Base-by-base conservation (phyloP, 805 yeast species). In the Hanseniaspora meyeri region DNA sequence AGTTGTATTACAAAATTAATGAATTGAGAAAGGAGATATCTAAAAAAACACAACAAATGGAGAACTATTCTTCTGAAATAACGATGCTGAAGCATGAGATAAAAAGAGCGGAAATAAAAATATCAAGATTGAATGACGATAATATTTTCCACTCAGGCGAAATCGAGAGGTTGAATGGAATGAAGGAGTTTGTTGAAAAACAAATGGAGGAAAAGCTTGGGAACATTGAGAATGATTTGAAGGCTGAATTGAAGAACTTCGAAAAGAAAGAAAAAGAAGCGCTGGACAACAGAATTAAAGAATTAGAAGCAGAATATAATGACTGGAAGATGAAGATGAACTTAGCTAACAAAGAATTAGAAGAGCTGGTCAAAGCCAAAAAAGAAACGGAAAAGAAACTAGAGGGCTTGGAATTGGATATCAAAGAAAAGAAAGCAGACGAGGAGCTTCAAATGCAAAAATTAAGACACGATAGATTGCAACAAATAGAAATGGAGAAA, bases 1-100 rank as follows among this genome's bases (percentile, higher is more conserved):
- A 66, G 57, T 59, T 66, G 6, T 57, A 67, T 39, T 61, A 62
- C 43, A 70, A 67, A 58, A 65, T 68, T 6, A 59, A 62, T 37
- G 63, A 60, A 46, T 61, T 64, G 19, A 62, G 64, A 34, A 64
- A 62, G 29, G 64, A 65, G 2, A 65, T 67, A n/a, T 55, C 56
- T 3, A 67, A 65, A 45, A 62, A 65, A 37, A 66, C 66, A 19
- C 60, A 63, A 39, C 66, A 66, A 49, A 43, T 60, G 24, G 59
- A 59, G 17, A 45, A 29, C 20, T 45, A 45, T 9, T 31, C 36
- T n/a, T 45, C 49, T 5, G 38, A 45, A n/a, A 49, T 68, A 37
- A 69, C 70, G 7, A 62, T 61, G 32, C 43, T 62, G 14, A 60
- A 60, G 20, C 66, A 66, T 53, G 62, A 63, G 17, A 61, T 64